Base-by-base conservation (phyloP, 306 rosid genomes). In the Nissolia schottii region DNA sequence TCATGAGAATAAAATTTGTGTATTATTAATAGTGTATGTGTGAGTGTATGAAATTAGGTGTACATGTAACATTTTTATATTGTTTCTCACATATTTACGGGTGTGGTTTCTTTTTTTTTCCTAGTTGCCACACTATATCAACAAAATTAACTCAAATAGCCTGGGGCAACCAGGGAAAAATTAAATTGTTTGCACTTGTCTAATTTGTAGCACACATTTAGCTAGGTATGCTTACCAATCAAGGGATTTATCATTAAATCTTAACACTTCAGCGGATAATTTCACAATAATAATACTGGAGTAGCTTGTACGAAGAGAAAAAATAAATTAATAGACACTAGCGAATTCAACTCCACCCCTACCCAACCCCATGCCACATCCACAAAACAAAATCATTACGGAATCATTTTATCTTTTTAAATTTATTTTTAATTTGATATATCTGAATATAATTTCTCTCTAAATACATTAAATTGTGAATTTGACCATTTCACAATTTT, bases 261-360 rank as follows among this genome's bases (percentile, higher is more conserved):
- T 27, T 34, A 19, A 4, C n/a, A 16, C 22, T 8, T 15, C 45
- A 10, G 25, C 66, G 2, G 3, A 19, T 4, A 31, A 34, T 41
- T 25, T 50, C 54, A 31, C 7, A 23, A 24, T 8, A 40, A 63
- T 63, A 24, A 34, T 74, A 34, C 25, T 37, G 19, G 64, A 50
- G 64, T 74, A 38, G 70, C 63, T 63, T 63, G 23, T 37, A 74
- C 40, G 79, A 24, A 35, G 28, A 35, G 7, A 57, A 28, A 29
- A 28, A 57, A 32, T 2, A n/a, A 45, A 45, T 14, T n/a, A 16
- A 16, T 38, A 15, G 19, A 23, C 22, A 62, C 31, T 14, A 11
- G 18, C 54, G n/a, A n/a, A n/a, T n/a, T n/a, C 31, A 50, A 23
- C 35, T 15, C n/a, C 51, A 31, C 32, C 45, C 1, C 11, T 20